Base-by-base conservation (phyloP, 495 filamentous ascomycete species). In the Barbatosphaeria neglecta region DNA sequence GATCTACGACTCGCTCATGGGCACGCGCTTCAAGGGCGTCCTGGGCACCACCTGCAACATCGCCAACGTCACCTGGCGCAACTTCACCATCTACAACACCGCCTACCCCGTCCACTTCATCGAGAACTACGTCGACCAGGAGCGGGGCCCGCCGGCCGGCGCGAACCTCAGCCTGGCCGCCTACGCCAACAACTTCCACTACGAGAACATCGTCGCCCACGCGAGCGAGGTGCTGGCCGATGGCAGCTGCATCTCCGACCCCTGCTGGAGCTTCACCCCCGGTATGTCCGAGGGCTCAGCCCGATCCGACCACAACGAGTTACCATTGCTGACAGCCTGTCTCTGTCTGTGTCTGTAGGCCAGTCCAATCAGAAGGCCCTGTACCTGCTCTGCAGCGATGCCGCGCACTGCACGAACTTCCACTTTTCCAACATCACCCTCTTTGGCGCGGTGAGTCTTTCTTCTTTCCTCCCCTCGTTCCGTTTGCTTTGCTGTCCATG, bases 41-140 rank as follows among this genome's bases (percentile, higher is more conserved):
- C 22, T 41, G 3, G 39, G 39, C 22, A 41, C 39, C 9, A 41
- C 39, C 3, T 41, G 39, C 39, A 24, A 41, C 20, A 23, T 41
- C 20, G 20, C 20, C 20, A 41, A 41, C 39, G 39, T 41, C 22
- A 41, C 39, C 8, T 41, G 39, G 39, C 39, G 39, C 20, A 41
- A 41, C 20, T 41, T 41, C 10, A 22, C 8, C 39, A n/a, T 41
- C 39, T 41, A 23, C 20, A 41, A 41, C 39, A 41, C 39, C 4
- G 24, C 20, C 39, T 41, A 41, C 20, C 39, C 39, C 19, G n/a
- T 41, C 39, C 39, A 41, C 39, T 41, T 41, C 39, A 41, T 41
- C 10, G 39, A 41, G 39, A 41, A 41, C 22, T 41, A 41, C 13
- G 39, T 41, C 39, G 39, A 41, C 39, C 39, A 41, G 39, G 39